phyloP scores from a whole-genome alignment of 331 rosid genomes.

The Dryas integrifolia region DNA sequence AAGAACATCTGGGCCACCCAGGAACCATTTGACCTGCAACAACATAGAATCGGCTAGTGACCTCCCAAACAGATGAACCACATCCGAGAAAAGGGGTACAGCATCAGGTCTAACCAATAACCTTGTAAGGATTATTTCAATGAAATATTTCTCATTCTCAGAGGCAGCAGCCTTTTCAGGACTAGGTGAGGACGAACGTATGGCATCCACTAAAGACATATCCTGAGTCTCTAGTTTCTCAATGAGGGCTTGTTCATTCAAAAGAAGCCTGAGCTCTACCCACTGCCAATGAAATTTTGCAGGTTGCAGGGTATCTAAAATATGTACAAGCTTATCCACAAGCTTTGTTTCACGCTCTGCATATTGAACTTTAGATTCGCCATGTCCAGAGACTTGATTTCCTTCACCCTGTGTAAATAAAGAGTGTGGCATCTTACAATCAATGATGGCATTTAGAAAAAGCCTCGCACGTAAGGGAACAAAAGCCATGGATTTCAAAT shows the following conservation, averaged over 20 bases:
- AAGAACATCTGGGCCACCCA: constrained; percentile 84
- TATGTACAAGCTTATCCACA: constrained; percentile 73
- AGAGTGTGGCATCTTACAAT: constrained; percentile 73
- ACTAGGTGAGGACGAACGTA: constrained; percentile 69
- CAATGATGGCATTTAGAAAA: constrained; percentile 82
- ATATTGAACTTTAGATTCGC: constrained; percentile 55
- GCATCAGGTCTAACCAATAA: constrained; percentile 98
- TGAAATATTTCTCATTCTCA: constrained; percentile 87
- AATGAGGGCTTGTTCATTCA: constrained; percentile 84
- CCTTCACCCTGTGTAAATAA: constrained; percentile 46
- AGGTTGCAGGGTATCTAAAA: constrained; percentile 91
- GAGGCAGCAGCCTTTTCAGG: constrained; percentile 75
- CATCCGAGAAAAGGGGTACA: constrained; percentile 84
- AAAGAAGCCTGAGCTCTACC: constrained; percentile 94
- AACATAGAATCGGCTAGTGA: constrained; percentile 95
- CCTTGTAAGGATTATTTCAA: constrained; percentile 83
- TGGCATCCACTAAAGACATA: constrained; percentile 69
- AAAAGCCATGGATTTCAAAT: constrained; percentile 75
- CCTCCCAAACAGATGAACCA: constrained; percentile 94
- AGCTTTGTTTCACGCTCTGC: constrained; percentile 63
- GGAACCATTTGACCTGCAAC: constrained; percentile 95
- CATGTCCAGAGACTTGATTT: constrained; percentile 53
- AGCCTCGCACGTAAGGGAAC: constrained; percentile 94
- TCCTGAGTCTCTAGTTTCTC: constrained; percentile 71
- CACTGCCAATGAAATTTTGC: constrained; percentile 99